A percentile compares a stretch with the other conserved stretches of the same genome.
These are phyloP conservation scores for Ceratocystis alfenasii DNA, from an alignment of 2,329 filamentous ascomycete genomes.

Conservation along the genomic window DNA sequence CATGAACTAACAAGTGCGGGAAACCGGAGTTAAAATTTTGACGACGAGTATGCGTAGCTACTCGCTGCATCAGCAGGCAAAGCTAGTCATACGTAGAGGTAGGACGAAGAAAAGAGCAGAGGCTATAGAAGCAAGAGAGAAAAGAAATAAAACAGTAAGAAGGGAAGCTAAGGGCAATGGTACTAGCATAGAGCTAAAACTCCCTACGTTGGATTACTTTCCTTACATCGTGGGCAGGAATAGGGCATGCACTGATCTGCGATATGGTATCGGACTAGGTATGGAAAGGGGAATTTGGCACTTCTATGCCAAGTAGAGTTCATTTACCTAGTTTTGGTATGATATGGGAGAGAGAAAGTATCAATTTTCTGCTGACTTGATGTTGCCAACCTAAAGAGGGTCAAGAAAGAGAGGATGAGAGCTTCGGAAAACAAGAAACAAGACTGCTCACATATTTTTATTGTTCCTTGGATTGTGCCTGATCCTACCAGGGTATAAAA, in stretches of 20 bases:
- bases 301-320: not conserved
- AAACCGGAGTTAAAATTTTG: too few species aligned
- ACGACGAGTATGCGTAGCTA: not conserved
- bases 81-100: not conserved
- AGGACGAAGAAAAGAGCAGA: too few species aligned
- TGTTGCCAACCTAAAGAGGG: not conserved
- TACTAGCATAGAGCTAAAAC: too few species aligned
- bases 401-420: not conserved
- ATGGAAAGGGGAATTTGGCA: not conserved
- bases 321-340: not conserved
- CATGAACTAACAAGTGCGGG: too few species aligned
- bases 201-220: too few species aligned
- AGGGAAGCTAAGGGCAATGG: too few species aligned
- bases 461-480: not conserved
- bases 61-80: not conserved
- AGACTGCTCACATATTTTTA: too few species aligned
- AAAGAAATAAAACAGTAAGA: too few species aligned
- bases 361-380: not conserved
- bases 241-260: too few species aligned
- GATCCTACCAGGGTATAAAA: not conserved
- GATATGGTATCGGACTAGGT: not conserved
- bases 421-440: too few species aligned
- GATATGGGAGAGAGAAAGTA: not conserved
- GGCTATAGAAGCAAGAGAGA: too few species aligned
- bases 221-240: too few species aligned